These are phyloP conservation scores for Cenococcum geophilum DNA, from an alignment of 495 filamentous ascomycete genomes.

Conservation along the genomic window DNA sequence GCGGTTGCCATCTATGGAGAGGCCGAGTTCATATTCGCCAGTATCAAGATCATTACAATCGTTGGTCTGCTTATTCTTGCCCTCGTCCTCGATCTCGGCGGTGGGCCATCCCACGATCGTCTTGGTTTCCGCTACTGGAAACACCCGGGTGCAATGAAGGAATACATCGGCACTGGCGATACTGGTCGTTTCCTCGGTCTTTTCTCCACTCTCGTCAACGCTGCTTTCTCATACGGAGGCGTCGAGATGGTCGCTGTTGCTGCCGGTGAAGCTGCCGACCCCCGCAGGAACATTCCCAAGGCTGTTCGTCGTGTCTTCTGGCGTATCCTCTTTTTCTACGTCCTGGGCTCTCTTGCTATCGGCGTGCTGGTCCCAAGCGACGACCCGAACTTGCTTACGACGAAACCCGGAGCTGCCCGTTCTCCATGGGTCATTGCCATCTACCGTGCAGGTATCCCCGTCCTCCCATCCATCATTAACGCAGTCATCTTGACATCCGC, in stretches of 20 bases:
- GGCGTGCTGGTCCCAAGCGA: conserved; percentile 51
- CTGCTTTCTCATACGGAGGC: conserved; percentile 47
- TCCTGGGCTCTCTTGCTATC: conserved; percentile 50
- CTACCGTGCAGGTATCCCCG: conserved; percentile 55
- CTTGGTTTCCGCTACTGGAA: conserved; percentile 70
- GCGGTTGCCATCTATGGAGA: conserved; percentile 65
- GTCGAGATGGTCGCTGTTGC: conserved; percentile 69
- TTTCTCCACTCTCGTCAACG: conserved; percentile 37
- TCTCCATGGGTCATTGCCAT: conserved; percentile 63
- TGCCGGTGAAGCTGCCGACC: conserved; percentile 73
- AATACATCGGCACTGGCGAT: conserved; percentile 25
- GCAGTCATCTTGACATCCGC: conserved; percentile 63
- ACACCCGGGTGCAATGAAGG: conserved; percentile 58
- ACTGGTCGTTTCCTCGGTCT: conserved; percentile 37
- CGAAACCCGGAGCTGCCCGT: conserved; percentile 53
- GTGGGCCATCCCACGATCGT: conserved; percentile 53
- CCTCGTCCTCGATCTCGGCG: conserved; percentile 62
- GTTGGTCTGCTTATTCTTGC: conserved; percentile 47
- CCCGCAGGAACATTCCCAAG: conserved; percentile 66
- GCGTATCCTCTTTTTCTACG: conserved; percentile 81
- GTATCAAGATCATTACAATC: conserved; percentile 69
- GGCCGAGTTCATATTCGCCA: conserved; percentile 68
- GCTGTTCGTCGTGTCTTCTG: conserved; percentile 79
- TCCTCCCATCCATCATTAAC: conserved; percentile 69
- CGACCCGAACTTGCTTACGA: conserved; percentile 49